Evolutionary conservation across 805 yeast genomes (phyloP).

Genomic region (Isabelozyma rhagii): DNA sequence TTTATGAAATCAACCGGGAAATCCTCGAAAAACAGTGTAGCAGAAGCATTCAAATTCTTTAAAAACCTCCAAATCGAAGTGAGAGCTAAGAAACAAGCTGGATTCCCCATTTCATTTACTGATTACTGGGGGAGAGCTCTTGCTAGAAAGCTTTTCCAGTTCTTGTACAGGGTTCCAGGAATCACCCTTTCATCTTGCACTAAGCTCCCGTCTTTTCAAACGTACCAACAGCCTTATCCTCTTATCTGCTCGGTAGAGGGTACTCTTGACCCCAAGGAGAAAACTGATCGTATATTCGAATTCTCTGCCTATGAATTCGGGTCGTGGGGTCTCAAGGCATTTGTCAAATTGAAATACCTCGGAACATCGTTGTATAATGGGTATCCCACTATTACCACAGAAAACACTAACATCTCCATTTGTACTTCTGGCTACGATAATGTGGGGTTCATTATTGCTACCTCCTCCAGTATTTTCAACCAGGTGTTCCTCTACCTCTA

Average conservation of each 20-base stretch:
- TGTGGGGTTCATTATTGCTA: constrained; percentile 57
- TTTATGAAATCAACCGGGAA: neutral
- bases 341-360: constrained; percentile 48
- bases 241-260: constrained; percentile 41
- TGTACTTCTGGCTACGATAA: constrained; percentile 58
- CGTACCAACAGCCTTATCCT: constrained; percentile 47
- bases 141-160: constrained; percentile 43
- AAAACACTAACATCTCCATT: constrained; percentile 18
- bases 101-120: constrained; percentile 56
- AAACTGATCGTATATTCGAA: constrained; percentile 45
- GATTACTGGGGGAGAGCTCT: constrained; percentile 71
- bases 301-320: constrained; percentile 68
- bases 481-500: constrained; percentile 49
- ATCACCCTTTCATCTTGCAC: constrained; percentile 38
- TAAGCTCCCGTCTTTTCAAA: constrained; percentile 30
- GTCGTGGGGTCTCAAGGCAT: constrained; percentile 52
- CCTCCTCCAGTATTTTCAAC: constrained; percentile 63
- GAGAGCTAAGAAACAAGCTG: constrained; percentile 47
- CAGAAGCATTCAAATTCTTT: constrained; percentile 43
- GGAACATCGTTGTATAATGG: constrained; percentile 52
- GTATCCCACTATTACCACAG: constrained; percentile 20
- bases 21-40: constrained; percentile 9
- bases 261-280: constrained; percentile 19
- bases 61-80: constrained; percentile 53
- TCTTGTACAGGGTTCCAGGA: constrained; percentile 29